These are phyloP conservation scores for Pseudevernia furfuracea DNA, from an alignment of 495 filamentous ascomycete species.

Conservation along the genomic window DNA sequence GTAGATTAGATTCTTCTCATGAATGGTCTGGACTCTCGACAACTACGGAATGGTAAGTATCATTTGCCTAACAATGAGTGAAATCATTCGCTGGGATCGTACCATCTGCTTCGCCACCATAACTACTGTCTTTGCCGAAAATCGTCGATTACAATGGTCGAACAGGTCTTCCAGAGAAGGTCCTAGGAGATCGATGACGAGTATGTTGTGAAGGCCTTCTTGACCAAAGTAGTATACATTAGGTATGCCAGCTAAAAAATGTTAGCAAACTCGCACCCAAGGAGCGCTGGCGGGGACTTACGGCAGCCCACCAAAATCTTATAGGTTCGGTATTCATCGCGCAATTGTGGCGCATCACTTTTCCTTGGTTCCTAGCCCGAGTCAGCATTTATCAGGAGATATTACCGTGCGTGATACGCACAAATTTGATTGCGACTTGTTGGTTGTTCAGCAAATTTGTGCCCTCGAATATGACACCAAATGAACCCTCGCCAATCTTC, in stretches of 20 bases:
- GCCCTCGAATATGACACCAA: constrained; percentile 98
- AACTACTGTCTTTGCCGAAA: constrained; percentile 93
- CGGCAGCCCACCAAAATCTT: constrained; percentile 99
- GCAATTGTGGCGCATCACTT: constrained; percentile 94
- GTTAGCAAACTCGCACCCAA: constrained; percentile 10
- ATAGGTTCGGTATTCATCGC: constrained; percentile 98
- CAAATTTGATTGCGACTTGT: constrained; percentile 99
- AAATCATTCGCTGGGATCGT: constrained; percentile 27
- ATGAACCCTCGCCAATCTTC: constrained; percentile 98
- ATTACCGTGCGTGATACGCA: constrained; percentile 41
- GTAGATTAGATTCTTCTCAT: constrained; percentile 99
- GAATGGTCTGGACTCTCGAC: constrained; percentile 96
- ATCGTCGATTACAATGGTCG: constrained; percentile 92
- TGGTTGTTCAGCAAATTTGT: constrained; percentile 98
- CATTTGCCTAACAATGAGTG: constrained; percentile 14
- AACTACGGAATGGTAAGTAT: constrained; percentile 47
- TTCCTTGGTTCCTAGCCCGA: constrained; percentile 82
- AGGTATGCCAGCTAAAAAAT: constrained; percentile 75
- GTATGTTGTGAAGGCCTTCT: constrained; percentile 97
- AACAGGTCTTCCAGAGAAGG: constrained; percentile 96
- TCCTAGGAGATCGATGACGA: constrained; percentile 95
- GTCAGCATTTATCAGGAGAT: constrained; percentile 13
- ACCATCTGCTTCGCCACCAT: constrained; percentile 99
- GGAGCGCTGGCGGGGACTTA: constrained; percentile 50
- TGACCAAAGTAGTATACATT: constrained; percentile 99